These are phyloP conservation scores for Saturnispora dispora DNA, from an alignment of 805 yeast species.

Conservation along the genomic window DNA sequence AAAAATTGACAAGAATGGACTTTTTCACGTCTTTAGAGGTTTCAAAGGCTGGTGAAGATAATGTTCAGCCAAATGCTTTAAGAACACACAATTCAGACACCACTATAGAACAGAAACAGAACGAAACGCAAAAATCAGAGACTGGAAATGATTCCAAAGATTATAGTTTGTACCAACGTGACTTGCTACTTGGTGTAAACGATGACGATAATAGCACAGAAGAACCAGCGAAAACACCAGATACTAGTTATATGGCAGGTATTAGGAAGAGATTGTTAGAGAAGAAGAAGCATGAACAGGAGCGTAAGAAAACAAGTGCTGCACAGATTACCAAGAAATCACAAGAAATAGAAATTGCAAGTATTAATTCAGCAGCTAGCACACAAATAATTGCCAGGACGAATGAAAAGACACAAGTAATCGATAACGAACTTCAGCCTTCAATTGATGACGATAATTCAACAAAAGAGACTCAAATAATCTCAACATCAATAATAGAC, in stretches of 20 bases:
- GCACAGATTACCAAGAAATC: background rate
- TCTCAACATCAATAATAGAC: background rate
- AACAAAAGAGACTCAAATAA: background rate
- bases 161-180: slow-evolving; percentile 3
- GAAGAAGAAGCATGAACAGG: slow-evolving; percentile 4
- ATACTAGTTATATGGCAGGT: slow-evolving; percentile 5
- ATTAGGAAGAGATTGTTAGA: slow-evolving; percentile 6
- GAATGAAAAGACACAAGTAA: background rate
- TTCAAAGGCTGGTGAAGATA: background rate
- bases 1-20: background rate
- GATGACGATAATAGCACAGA: background rate
- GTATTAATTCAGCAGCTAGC: background rate
- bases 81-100: background rate
- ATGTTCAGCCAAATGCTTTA: background rate
- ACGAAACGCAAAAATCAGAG: background rate
- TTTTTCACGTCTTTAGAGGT: background rate
- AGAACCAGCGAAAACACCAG: background rate
- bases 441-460: background rate
- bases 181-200: slow-evolving; percentile 1
- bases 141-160: background rate
- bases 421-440: background rate
- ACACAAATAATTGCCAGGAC: background rate
- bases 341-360: background rate
- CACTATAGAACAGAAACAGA: background rate
- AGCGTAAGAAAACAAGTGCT: background rate